A percentile compares a stretch with the other conserved stretches of the same genome.
Evolutionary conservation across 139 green algal genomes (phyloP).

Genomic region (Coelastrella sp.): DNA sequence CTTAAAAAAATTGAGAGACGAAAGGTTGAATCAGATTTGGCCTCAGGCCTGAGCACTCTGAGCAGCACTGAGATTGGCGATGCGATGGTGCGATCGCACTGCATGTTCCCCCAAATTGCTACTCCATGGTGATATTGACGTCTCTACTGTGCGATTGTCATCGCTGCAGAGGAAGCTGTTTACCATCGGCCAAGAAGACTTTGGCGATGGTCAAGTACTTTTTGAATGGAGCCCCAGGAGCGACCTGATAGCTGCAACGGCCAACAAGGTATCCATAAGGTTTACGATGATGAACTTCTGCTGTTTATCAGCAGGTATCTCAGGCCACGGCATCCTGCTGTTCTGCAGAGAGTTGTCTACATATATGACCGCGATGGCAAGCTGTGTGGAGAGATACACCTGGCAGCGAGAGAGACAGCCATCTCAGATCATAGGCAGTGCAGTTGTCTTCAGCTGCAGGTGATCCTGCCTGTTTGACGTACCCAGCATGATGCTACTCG

Average conservation of each 20-base stretch:
- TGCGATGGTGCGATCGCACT: too few relatives aligned
- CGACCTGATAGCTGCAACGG: slow-evolving; percentile 59
- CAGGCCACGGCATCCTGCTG: background rate
- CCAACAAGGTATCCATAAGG: slow-evolving; percentile 57
- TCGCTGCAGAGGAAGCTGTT: slow-evolving; percentile 60
- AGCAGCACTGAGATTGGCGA: too few relatives aligned
- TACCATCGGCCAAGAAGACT: slow-evolving; percentile 34
- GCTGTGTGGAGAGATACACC: slow-evolving; percentile 67
- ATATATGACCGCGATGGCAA: slow-evolving; percentile 75
- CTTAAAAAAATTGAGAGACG: too few relatives aligned
- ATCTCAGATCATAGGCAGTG: slow-evolving; percentile 44
- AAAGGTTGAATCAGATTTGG: too few relatives aligned
- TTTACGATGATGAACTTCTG: too few relatives aligned
- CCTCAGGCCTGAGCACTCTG: too few relatives aligned
- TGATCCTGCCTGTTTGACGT: background rate
- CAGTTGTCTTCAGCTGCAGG: slow-evolving; percentile 61
- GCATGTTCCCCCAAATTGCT: too few relatives aligned
- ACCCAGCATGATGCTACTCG: too few relatives aligned
- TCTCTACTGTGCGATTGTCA: background rate
- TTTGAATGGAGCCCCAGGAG: slow-evolving; percentile 70
- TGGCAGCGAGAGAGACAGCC: slow-evolving; percentile 63
- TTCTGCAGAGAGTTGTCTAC: slow-evolving; percentile 73
- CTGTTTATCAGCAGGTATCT: too few relatives aligned
- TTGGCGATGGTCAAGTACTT: slow-evolving; percentile 61
- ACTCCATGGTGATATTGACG: too few relatives aligned